phyloP scores from a whole-genome alignment of 805 yeast genomes.

The Candida stauntonica region DNA sequence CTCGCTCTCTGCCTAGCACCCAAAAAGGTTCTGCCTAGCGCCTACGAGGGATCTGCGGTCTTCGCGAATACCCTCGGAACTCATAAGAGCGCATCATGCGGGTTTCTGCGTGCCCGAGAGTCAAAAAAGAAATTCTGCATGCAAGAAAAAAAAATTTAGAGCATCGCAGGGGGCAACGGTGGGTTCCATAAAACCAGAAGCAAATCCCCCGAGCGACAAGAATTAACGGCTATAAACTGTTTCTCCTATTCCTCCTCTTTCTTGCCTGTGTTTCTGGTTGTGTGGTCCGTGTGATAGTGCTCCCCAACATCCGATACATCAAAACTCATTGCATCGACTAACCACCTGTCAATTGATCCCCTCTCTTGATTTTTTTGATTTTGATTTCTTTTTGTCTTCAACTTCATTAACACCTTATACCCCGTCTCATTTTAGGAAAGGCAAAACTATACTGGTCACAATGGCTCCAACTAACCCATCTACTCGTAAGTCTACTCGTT shows the following conservation, averaged over 20 bases:
- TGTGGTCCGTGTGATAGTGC: too few species aligned
- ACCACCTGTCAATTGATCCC: too few species aligned
- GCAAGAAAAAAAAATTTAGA: slow-evolving; percentile 27
- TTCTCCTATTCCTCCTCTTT: background rate
- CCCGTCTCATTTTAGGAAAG: too few species aligned
- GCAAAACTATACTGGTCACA: too few species aligned
- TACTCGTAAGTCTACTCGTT: slow-evolving; percentile 28
- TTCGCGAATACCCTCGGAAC: slow-evolving; percentile 2
- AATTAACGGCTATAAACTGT: too few species aligned
- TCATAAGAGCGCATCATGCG: slow-evolving; percentile 1
- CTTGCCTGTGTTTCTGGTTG: background rate
- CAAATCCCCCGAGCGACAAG: slow-evolving; percentile 9
- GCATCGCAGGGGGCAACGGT: slow-evolving; percentile 9
- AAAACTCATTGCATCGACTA: too few species aligned
- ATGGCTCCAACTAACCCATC: slow-evolving; percentile 22
- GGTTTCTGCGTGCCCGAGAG: slow-evolving; percentile 4
- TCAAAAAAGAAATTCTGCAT: slow-evolving; percentile 9
- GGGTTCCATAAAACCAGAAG: slow-evolving; percentile 5
- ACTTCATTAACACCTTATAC: too few species aligned
- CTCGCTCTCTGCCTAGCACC: too few species aligned
- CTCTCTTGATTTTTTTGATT: too few species aligned
- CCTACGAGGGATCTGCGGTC: too few species aligned
- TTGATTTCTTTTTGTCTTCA: background rate
- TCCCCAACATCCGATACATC: too few species aligned
- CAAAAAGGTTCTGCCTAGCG: too few species aligned